Conservation (phyloP, 768 basidiomycete genomes). For the Polyporus arcularius region DNA sequence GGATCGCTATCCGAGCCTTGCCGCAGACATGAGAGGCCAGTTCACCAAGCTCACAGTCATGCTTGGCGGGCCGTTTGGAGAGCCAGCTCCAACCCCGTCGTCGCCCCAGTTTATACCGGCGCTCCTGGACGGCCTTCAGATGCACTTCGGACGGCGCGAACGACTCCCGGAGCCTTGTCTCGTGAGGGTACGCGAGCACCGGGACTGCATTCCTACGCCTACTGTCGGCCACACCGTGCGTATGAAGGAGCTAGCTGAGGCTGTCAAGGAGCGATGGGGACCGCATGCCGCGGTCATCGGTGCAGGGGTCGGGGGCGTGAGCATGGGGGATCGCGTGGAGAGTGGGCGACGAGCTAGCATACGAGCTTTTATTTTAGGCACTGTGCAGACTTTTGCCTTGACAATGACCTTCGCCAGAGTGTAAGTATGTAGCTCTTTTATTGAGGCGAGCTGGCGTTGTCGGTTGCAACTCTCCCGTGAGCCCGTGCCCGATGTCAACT, state of each 20-base stretch:
- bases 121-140: conserved; percentile 28
- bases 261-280: conserved; percentile 44
- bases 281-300: conserved; percentile 66
- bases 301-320: conserved; percentile 84
- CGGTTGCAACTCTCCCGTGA: too few species aligned
- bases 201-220: conserved; percentile 78
- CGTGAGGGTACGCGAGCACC: conserved; percentile 54
- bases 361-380: conserved; percentile 9
- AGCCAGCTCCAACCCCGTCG: conserved; percentile 44
- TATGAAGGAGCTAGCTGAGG: conserved; percentile 57
- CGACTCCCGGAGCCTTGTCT: conserved; percentile 54
- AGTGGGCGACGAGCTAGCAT: conserved; percentile 57
- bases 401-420: too few species aligned
- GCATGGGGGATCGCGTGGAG: conserved; percentile 83
- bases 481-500: too few species aligned
- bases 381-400: too few species aligned
- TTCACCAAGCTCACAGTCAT: conserved; percentile 87
- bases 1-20: conserved; percentile 30
- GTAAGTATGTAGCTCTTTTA: too few species aligned
- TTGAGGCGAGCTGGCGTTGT: too few species aligned
- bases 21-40: too few species aligned
- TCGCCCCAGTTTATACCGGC: conserved; percentile 29
- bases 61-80: conserved; percentile 76
- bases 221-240: conserved; percentile 70
- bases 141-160: conserved; percentile 22